Conservation (phyloP, 768 basidiomycete species). For the Suillus tomentosus region DNA sequence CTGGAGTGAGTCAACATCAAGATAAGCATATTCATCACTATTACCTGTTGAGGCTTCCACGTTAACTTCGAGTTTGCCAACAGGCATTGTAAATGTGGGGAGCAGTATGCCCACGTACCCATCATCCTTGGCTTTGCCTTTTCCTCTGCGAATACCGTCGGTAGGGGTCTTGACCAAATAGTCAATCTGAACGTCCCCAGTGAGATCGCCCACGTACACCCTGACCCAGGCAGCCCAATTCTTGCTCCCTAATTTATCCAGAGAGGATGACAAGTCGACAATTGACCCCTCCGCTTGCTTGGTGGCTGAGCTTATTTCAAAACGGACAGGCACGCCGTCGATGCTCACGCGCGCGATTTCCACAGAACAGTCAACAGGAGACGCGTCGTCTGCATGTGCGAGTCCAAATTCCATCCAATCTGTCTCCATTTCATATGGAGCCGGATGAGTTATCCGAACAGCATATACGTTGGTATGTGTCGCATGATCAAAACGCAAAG, state of each 20-base stretch:
- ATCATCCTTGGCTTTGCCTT: slow-evolving; percentile 36
- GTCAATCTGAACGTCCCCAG: slow-evolving; percentile 58
- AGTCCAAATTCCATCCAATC: slow-evolving; percentile 81
- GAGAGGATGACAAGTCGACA: slow-evolving; percentile 41
- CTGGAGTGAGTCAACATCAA: slow-evolving; percentile 13
- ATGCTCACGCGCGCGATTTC: slow-evolving; percentile 61
- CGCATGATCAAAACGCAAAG: slow-evolving; percentile 35
- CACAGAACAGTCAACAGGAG: slow-evolving; percentile 35
- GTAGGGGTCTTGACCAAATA: slow-evolving; percentile 55
- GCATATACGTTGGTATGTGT: slow-evolving; percentile 52
- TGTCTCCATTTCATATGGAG: slow-evolving; percentile 58
- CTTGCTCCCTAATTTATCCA: slow-evolving; percentile 56
- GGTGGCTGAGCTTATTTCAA: slow-evolving; percentile 49
- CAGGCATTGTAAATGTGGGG: slow-evolving; percentile 72
- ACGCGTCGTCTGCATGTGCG: slow-evolving; percentile 39
- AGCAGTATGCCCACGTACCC: slow-evolving; percentile 51
- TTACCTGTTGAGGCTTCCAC: slow-evolving; percentile 57
- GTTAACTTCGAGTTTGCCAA: slow-evolving; percentile 65
- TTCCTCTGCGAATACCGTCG: slow-evolving; percentile 32
- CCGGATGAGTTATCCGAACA: slow-evolving; percentile 57
- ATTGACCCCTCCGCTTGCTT: slow-evolving; percentile 38
- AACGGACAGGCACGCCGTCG: slow-evolving; percentile 64
- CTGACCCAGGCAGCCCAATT: slow-evolving; percentile 70
- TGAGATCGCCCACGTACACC: slow-evolving; percentile 53
- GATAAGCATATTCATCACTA: slow-evolving; percentile 20